Percentiles rank a stretch among this genome's conserved stretches.
These are phyloP conservation scores for Cyclanthera cordifolia DNA, from an alignment of 306 rosid genomes.

Conservation along the genomic window DNA sequence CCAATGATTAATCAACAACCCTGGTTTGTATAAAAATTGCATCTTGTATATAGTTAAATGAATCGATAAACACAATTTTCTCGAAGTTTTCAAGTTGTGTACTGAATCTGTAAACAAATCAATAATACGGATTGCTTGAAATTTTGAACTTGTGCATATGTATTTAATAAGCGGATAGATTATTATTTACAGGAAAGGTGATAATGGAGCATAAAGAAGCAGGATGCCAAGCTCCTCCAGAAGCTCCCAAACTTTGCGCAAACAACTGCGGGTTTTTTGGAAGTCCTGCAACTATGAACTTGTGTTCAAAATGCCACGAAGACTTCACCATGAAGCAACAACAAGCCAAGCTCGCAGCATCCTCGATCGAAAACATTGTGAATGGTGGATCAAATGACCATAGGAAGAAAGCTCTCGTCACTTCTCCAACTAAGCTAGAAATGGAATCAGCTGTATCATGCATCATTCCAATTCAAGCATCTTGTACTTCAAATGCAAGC, in stretches of 20 bases:
- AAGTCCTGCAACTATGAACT: conserved; percentile 38
- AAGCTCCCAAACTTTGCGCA: conserved; percentile 39
- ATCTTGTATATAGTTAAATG: neutral
- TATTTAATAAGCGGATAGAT: neutral
- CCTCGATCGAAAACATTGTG: conserved; percentile 24
- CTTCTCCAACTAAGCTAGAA: conserved; percentile 9
- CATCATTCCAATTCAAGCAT: conserved; percentile 15
- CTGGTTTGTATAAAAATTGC: neutral
- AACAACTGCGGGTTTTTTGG: conserved; percentile 42
- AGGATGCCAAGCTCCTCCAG: conserved; percentile 39
- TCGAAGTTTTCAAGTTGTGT: neutral
- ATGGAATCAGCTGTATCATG: neutral
- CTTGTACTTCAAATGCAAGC: conserved; percentile 8
- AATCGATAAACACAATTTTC: neutral
- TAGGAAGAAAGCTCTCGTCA: conserved; percentile 5
- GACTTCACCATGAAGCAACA: conserved; percentile 30
- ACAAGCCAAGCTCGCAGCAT: conserved; percentile 29
- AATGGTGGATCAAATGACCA: conserved; percentile 20
- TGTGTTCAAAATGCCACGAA: conserved; percentile 44
- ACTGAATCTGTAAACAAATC: neutral
- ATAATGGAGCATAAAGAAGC: conserved; percentile 36
- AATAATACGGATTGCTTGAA: neutral
- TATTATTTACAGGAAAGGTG: conserved; percentile 16
- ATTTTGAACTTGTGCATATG: no score
- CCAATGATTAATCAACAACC: neutral